Base-by-base conservation (phyloP, 2,329 filamentous ascomycete genomes). In the Harringtonia lauricola region DNA sequence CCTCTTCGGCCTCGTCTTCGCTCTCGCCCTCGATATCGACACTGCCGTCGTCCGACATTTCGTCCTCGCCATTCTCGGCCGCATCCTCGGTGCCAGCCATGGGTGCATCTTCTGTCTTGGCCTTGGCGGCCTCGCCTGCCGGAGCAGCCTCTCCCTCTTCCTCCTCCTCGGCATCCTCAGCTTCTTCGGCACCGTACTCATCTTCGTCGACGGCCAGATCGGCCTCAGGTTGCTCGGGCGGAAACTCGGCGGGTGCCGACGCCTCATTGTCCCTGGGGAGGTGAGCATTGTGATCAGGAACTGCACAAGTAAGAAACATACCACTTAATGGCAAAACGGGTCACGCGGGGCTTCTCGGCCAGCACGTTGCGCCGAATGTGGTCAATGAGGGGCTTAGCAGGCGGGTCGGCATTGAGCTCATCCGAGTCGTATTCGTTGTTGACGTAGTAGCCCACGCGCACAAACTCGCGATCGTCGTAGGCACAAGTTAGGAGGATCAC, bases 371-470 rank as follows among this genome's bases (percentile, higher is more conserved):
- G 83, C 53, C 79, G 79, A 51, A 98, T 87, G 57, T 88, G 86
- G 61, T 98, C 94, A 51, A 96, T 82, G 54, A 94, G 74, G 33
- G 89, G 89, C 71, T 95, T 95, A 46, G 87, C 74, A 8, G 92
- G 92, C 10, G 92, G 92, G 55, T 96, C 89, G 39, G 83, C 80
- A 55, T 79, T 83, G 50, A 98, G 75, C 62, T 94, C 86, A 57
- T 94, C 87, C 22, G 85, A 84, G 55, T 94, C 87, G 64, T 98
- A 98, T 64, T 98, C 94, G 58, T 98, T 98, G 74, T 96, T 98
- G 57, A 98, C 92, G 55, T 98, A 98, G 76, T 98, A 98, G 49
- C 92, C 92, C 35, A 98, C 90, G 52, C 92, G 88, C 33, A 98
- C 88, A 57, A 98, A 98, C 64, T 98, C 92, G 58, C 92, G 81